Base-by-base conservation (phyloP, 495 filamentous ascomycete species). In the Neurospora tetrasperma region DNA sequence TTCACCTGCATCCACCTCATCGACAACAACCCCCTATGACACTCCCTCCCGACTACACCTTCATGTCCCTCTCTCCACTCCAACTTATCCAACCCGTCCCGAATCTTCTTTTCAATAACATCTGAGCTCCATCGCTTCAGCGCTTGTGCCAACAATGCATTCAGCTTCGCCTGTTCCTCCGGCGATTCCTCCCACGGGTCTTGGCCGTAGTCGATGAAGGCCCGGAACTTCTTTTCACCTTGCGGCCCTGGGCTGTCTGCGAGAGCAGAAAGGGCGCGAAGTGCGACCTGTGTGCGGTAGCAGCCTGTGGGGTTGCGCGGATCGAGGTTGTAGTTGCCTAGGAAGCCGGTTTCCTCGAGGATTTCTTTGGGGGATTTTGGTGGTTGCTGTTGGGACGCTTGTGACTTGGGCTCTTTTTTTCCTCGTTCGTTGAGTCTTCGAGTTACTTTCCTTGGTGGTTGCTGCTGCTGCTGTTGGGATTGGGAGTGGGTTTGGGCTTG, bases 211-310 rank as follows among this genome's bases (percentile, higher is more conserved):
- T 66, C 54, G 7, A 66, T 3, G 14, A 66, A 66, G 31, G 27
- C 54, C 0, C 54, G 54, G 6, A 66, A 35, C 54, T 66, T 66
- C 54, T 66, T 66, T 38, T 66, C 54, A 0, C 12, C 54, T 62
- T 54, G n/a, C 3, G 46, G 46, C 4, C 46, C 46, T 20, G 46
- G 20, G 10, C 23, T 54, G 46, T 54, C 46, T 23, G 9, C 4
- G 1, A 54, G 23, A 14, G 54, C 27, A 27, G 54, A 35, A 14
- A 62, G 1, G 6, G 27, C 54, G 54, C 89, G 83, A 46, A 90
- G 83, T n/a, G 90, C 92, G 27, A 92, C 88, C 77, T 92, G 87
- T 6, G 92, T 93, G 41, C 92, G 86, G 73, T 91, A 89, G 77
- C 92, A 95, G 39, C 87, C 88, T 1, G 87, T 88, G 31, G 54